Percentiles rank a stretch among this genome's conserved stretches.
phyloP scores from a whole-genome alignment of 345 rosid genomes.

The Hypericum perforatum region DNA sequence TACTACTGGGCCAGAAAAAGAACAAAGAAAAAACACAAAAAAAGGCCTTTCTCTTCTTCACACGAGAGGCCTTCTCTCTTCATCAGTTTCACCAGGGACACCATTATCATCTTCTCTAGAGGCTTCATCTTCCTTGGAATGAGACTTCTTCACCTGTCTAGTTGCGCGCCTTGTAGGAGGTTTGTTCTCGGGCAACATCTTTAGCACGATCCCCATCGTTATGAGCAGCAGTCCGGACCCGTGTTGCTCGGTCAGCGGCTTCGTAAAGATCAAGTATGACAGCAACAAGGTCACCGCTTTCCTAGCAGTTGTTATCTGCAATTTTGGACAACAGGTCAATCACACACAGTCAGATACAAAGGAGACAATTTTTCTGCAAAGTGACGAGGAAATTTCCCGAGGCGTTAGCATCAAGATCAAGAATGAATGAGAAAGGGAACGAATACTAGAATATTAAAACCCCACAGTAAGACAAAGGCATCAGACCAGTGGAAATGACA shows the following conservation, averaged over 20 bases:
- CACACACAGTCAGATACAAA: not conserved
- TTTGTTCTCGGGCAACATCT: constrained; percentile 65
- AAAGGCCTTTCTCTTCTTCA: constrained; percentile 9
- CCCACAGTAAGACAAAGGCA: too few species aligned
- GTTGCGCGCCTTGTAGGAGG: constrained; percentile 17
- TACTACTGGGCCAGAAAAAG: not conserved
- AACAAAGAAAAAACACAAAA: constrained; percentile 3
- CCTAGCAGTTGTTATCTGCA: constrained; percentile 83
- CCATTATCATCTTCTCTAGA: constrained; percentile 6
- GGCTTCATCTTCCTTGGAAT: constrained; percentile 13
- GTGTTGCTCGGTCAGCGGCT: constrained; percentile 79
- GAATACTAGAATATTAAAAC: too few species aligned
- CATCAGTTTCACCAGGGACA: constrained; percentile 22
- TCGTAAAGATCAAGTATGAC: constrained; percentile 77
- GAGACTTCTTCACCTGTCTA: constrained; percentile 16
- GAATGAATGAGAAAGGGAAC: too few species aligned
- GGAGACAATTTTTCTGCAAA: too few species aligned
- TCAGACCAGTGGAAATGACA: too few species aligned
- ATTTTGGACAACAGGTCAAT: not conserved
- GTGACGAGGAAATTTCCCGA: too few species aligned
- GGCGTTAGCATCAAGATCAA: too few species aligned
- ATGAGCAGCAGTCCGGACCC: constrained; percentile 69
- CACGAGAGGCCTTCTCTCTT: constrained; percentile 48
- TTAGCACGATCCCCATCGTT: constrained; percentile 64
- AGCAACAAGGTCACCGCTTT: constrained; percentile 65